Evolutionary conservation across 1,284 basidiomycete genomes (phyloP).

Genomic region (Leccinum fuscescens): DNA sequence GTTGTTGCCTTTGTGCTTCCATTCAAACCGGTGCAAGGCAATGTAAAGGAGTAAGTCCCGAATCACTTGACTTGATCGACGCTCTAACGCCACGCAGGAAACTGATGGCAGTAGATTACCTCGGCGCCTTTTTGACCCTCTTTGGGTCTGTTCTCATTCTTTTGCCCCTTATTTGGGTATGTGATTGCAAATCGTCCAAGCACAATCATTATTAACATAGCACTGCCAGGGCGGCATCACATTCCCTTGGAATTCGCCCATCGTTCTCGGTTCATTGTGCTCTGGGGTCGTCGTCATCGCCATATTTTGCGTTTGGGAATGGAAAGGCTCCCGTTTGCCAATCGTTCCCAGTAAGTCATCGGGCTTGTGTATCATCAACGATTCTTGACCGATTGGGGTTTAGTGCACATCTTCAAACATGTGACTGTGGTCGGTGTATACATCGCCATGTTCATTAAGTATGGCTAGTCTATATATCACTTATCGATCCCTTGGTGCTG

Average conservation of each 20-base stretch:
- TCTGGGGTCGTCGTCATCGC: constrained; percentile 53
- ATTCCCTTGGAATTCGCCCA: constrained; percentile 65
- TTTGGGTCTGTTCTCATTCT: constrained; percentile 62
- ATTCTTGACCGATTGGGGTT: constrained; percentile 1
- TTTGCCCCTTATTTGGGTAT: constrained; percentile 73
- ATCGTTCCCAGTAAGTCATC: constrained; percentile 61
- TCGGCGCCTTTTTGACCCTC: constrained; percentile 59
- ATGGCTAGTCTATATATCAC: constrained; percentile 16
- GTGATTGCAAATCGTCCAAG: constrained; percentile 14
- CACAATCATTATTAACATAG: constrained; percentile 2
- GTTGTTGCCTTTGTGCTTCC: constrained; percentile 64
- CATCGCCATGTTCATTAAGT: constrained; percentile 67
- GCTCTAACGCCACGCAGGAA: constrained; percentile 41
- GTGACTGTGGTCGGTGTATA: constrained; percentile 69
- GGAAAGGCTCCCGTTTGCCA: constrained; percentile 64
- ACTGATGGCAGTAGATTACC: constrained; percentile 67
- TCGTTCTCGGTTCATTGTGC: constrained; percentile 61
- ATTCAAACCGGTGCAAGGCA: constrained; percentile 61
- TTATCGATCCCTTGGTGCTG: neutral
- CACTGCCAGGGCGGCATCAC: constrained; percentile 57
- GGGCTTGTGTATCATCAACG: neutral
- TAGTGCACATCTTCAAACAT: constrained; percentile 73
- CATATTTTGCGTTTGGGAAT: constrained; percentile 72
- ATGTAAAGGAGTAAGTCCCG: constrained; percentile 43
- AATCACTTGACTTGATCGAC: neutral